Evolutionary conservation across 2,329 filamentous ascomycete species (phyloP).

Genomic region (Monosporascus sp.): DNA sequence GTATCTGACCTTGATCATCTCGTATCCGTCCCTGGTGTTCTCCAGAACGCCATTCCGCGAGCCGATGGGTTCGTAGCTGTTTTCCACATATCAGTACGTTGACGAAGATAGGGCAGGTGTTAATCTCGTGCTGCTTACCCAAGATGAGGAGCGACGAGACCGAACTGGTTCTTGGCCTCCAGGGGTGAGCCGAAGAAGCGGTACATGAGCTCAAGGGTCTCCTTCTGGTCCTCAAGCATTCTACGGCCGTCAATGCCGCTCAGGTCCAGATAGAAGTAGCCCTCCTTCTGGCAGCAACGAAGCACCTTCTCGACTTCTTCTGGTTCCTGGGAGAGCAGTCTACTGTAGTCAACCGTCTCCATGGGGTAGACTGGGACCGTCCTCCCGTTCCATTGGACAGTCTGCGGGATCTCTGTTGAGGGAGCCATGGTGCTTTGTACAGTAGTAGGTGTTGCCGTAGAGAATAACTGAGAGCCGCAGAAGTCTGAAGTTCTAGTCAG

Average conservation of each 20-base stretch:
- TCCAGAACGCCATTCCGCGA: conserved; percentile 41
- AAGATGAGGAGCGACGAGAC: conserved; percentile 47
- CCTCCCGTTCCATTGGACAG: conserved; percentile 44
- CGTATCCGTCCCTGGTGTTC: conserved; percentile 46
- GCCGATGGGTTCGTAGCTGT: conserved; percentile 43
- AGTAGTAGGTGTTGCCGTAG: background rate
- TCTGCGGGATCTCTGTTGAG: conserved; percentile 34
- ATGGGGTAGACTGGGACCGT: conserved; percentile 44
- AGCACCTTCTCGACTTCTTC: conserved; percentile 46
- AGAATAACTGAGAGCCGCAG: conserved; percentile 1
- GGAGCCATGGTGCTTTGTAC: conserved; percentile 28
- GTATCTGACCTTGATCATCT: conserved; percentile 42
- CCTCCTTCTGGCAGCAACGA: conserved; percentile 42
- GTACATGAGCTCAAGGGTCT: conserved; percentile 48
- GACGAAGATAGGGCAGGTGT: background rate
- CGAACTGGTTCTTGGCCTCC: conserved; percentile 52
- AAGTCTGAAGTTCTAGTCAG: conserved; percentile 2
- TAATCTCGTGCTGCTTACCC: conserved; percentile 29
- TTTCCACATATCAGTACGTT: background rate
- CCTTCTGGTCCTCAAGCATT: conserved; percentile 46
- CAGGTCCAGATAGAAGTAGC: conserved; percentile 53
- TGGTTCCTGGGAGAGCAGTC: conserved; percentile 48
- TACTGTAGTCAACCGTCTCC: conserved; percentile 46
- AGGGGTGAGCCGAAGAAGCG: conserved; percentile 48
- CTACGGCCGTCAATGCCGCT: conserved; percentile 46